Base-by-base conservation (phyloP, 805 yeast species). In the Dipodascus albidus region DNA sequence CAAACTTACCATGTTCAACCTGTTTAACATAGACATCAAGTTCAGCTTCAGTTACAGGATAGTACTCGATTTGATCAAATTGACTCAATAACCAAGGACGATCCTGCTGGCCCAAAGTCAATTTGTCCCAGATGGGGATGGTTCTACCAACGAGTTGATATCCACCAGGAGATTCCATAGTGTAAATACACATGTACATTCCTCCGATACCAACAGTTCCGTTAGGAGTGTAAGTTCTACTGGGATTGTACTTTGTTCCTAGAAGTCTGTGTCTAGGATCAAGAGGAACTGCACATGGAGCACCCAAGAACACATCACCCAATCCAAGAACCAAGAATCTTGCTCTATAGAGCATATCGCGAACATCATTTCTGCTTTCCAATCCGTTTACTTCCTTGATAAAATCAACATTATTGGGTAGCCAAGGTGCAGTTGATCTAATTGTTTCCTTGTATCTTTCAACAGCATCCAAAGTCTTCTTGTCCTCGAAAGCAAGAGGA, bases 151-250 rank as follows among this genome's bases (percentile, higher is more conserved):
- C 91, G 61, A 91, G 77, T 72, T 91, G 98, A 71, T 91, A 91
- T 31, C 99, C 99, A 71, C 99, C 99, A 50, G 99, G 99, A 23
- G 96, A 88, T 60, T 88, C 95, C 91, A 91, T 90, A 31, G 98
- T 88, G 70, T 91, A 91, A 62, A 91, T 90, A 74, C 98, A 91
- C 98, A 91, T 90, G 77, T 89, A 93, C 87, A 85, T 88, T 62
- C 99, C 98, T 58, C 99, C 99, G 66, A 93, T 83, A 64, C 99
- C 99, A 57, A 91, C 98, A 38, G 93, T 86, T 60, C 99, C 99
- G 65, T 88, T 87, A 42, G 96, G 96, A 1, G 99, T 91, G 73
- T 77, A 90, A 1, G 97, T 87, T 74, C 99, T 80, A 14, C 96
- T 86, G 42, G 99, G 99, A 67, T 91, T 91, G 72, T 91, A 93